Evolutionary conservation across 164 flowering plant genomes (phyloP).

Genomic region (Litsea cubeba): DNA sequence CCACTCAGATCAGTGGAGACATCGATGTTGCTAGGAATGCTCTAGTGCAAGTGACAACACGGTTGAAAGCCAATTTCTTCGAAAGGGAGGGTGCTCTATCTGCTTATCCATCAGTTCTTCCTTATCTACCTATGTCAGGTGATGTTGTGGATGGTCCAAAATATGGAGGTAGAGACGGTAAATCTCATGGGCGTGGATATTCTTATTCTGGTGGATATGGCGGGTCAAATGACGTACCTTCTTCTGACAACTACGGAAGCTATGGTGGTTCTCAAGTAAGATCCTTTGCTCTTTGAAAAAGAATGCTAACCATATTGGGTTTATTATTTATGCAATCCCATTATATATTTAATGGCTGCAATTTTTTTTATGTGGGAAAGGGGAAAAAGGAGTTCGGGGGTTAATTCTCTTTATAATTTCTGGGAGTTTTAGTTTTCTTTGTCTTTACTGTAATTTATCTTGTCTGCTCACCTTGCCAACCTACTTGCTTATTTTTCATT

Average conservation of each 20-base stretch:
- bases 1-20: constrained; percentile 79
- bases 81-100: constrained; percentile 82
- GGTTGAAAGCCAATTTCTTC: constrained; percentile 82
- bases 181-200: constrained; percentile 69
- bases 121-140: constrained; percentile 60
- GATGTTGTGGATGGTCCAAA: constrained; percentile 52
- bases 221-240: constrained; percentile 54
- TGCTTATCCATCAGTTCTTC: constrained; percentile 72
- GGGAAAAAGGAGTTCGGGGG: too few species aligned
- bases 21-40: constrained; percentile 82
- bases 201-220: constrained; percentile 74
- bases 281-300: background rate
- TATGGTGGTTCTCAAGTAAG: constrained; percentile 65
- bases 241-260: constrained; percentile 56
- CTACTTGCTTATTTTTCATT: background rate
- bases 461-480: background rate
- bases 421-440: background rate
- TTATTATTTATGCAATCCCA: background rate
- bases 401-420: background rate
- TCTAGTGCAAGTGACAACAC: constrained; percentile 66
- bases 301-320: background rate
- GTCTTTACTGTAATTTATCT: background rate
- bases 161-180: constrained; percentile 76
- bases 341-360: background rate
- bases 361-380: background rate